Evolutionary conservation across 2,329 filamentous ascomycete genomes (phyloP).

Genomic region (Blastomyces emzantsi): DNA sequence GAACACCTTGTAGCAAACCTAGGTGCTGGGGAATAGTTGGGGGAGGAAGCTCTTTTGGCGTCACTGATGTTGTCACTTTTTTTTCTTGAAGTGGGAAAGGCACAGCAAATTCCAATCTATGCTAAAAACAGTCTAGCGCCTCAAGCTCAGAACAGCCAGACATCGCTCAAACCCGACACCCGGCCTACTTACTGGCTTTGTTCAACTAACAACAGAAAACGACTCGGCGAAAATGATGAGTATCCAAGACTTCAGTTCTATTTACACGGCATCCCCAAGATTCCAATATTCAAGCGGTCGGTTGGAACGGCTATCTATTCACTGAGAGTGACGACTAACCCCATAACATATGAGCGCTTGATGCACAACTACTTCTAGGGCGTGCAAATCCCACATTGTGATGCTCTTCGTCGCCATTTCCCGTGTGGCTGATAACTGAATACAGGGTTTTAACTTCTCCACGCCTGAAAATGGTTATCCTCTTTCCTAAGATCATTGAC

Average conservation of each 20-base stretch:
- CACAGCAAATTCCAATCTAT: conserved; percentile 10
- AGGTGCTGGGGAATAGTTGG: conserved; percentile 2
- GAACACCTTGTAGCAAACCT: conserved; percentile 3
- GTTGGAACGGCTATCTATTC: not conserved
- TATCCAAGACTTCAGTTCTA: not conserved
- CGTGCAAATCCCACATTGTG: not conserved
- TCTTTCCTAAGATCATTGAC: not conserved
- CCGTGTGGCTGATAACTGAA: not conserved
- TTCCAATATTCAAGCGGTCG: not conserved
- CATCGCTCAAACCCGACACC: not conserved
- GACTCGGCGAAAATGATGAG: not conserved
- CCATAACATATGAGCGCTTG: not conserved
- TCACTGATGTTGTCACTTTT: conserved; percentile 11
- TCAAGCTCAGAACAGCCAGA: not conserved
- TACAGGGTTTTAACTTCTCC: not conserved
- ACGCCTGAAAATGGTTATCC: not conserved
- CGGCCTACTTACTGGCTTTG: not conserved
- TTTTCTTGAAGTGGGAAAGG: conserved; percentile 9
- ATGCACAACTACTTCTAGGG: not conserved
- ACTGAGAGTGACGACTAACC: not conserved
- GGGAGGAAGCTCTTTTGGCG: conserved; percentile 10
- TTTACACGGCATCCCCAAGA: not conserved
- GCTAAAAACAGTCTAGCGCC: conserved; percentile 15
- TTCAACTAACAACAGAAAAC: not conserved
- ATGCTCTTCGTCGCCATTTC: no score